Evolutionary conservation across 768 basidiomycete species (phyloP).

Genomic region (Punctularia strigosozonata): DNA sequence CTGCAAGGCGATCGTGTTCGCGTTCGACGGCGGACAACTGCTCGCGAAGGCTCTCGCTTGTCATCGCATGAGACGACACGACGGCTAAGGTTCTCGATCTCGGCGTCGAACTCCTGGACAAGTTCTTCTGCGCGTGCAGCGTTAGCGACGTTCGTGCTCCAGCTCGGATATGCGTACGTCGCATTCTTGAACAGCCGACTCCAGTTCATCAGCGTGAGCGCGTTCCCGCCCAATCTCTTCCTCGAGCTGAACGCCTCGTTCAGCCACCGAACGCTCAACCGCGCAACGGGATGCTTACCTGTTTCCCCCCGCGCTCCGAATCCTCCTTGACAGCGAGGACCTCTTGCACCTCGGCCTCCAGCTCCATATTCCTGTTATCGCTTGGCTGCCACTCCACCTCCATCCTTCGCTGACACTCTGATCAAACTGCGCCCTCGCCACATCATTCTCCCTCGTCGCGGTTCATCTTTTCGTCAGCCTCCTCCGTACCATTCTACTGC

Average conservation of each 20-base stretch:
- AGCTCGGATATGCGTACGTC: slow-evolving; percentile 39
- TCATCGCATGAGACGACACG: slow-evolving; percentile 36
- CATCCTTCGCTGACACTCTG: slow-evolving; percentile 31
- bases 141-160: slow-evolving; percentile 46
- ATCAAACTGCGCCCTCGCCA: slow-evolving; percentile 16
- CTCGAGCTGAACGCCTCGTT: slow-evolving; percentile 29
- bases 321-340: slow-evolving; percentile 38
- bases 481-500: slow-evolving; percentile 60
- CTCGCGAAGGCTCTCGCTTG: slow-evolving; percentile 43
- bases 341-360: slow-evolving; percentile 46
- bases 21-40: slow-evolving; percentile 42
- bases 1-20: slow-evolving; percentile 37
- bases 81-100: slow-evolving; percentile 35
- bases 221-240: slow-evolving; percentile 40
- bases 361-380: slow-evolving; percentile 41
- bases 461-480: slow-evolving; percentile 33
- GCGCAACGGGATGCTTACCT: slow-evolving; percentile 26
- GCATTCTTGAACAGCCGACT: slow-evolving; percentile 36
- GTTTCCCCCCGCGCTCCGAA: slow-evolving; percentile 41
- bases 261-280: background rate
- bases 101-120: slow-evolving; percentile 42
- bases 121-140: slow-evolving; percentile 43
- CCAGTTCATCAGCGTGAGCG: slow-evolving; percentile 37
- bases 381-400: slow-evolving; percentile 39
- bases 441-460: slow-evolving; percentile 18